These are phyloP conservation scores for Pterulicium gracile DNA, from an alignment of 1,284 basidiomycete species.

Conservation along the genomic window DNA sequence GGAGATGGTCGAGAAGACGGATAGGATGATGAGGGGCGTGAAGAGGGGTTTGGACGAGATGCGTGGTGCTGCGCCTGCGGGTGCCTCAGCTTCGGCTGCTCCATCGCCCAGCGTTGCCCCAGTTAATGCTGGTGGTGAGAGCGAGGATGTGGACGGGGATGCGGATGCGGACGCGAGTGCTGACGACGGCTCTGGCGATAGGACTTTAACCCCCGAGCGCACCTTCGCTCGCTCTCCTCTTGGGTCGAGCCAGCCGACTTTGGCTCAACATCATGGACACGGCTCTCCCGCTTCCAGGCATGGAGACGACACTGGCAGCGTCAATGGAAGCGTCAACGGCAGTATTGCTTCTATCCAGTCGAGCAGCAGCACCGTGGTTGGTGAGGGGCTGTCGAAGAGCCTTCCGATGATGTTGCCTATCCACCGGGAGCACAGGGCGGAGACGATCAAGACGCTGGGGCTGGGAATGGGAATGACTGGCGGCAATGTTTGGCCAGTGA, in stretches of 20 bases:
- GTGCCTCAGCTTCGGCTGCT: background rate
- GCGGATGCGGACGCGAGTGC: background rate
- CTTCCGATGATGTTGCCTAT: too few species aligned
- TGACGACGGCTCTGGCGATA: background rate
- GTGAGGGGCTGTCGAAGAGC: too few species aligned
- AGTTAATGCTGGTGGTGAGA: too few species aligned
- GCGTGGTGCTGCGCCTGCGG: constrained; percentile 18
- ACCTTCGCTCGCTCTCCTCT: background rate
- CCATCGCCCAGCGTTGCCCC: background rate
- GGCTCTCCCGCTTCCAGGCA: background rate
- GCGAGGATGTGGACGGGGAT: background rate
- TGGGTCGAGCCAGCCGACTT: background rate
- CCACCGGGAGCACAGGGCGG: too few species aligned
- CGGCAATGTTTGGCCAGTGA: too few species aligned
- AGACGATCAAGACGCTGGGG: too few species aligned
- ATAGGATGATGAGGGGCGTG: constrained; percentile 57
- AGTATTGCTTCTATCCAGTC: background rate
- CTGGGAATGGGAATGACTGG: too few species aligned
- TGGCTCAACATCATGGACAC: background rate
- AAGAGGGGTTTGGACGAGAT: constrained; percentile 68
- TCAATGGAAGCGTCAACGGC: background rate
- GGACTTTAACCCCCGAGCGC: too few species aligned
- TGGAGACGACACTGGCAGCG: background rate
- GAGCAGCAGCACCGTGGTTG: background rate
- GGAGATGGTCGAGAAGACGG: constrained; percentile 64